phyloP scores from a whole-genome alignment of 352 stramenopile genomes.

The Pythium phragmitis region DNA sequence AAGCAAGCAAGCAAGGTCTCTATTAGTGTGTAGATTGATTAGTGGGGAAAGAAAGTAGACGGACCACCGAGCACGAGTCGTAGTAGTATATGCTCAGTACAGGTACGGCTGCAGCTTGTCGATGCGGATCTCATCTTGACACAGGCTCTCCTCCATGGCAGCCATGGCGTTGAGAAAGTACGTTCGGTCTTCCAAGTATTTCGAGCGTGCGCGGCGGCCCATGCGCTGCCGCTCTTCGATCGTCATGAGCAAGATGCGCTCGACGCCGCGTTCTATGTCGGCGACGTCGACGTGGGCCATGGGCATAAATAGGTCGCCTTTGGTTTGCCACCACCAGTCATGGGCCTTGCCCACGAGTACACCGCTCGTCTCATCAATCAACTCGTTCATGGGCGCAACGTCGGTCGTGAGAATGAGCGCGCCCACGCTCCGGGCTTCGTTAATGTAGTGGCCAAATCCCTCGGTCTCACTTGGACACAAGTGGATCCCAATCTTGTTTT shows the following conservation, averaged over 20 bases:
- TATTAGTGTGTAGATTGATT: not conserved
- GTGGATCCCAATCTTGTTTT: conserved; percentile 78
- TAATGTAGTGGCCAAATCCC: conserved; percentile 86
- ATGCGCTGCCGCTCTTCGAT: conserved; percentile 75
- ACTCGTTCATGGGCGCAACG: conserved; percentile 83
- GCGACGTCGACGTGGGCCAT: conserved; percentile 57
- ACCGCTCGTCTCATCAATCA: conserved; percentile 68
- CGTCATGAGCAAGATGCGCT: conserved; percentile 68
- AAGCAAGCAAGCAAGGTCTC: too few relatives aligned
- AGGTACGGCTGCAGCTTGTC: conserved; percentile 76
- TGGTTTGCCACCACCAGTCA: conserved; percentile 82
- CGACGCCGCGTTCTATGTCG: conserved; percentile 66
- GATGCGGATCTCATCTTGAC: conserved; percentile 75
- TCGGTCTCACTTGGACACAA: conserved; percentile 76
- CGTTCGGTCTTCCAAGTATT: conserved; percentile 74
- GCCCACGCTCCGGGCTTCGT: conserved; percentile 72
- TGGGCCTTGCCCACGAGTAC: conserved; percentile 59
- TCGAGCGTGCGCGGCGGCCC: conserved; percentile 60
- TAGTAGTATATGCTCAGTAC: conserved; percentile 36
- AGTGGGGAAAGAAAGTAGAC: not conserved
- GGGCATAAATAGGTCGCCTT: conserved; percentile 84
- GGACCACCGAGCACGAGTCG: not conserved
- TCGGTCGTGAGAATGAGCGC: conserved; percentile 77
- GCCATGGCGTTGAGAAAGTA: conserved; percentile 85
- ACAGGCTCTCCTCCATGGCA: conserved; percentile 72